Conservation (phyloP, 78 protist species). For the Pigoraptor vietnamica region DNA sequence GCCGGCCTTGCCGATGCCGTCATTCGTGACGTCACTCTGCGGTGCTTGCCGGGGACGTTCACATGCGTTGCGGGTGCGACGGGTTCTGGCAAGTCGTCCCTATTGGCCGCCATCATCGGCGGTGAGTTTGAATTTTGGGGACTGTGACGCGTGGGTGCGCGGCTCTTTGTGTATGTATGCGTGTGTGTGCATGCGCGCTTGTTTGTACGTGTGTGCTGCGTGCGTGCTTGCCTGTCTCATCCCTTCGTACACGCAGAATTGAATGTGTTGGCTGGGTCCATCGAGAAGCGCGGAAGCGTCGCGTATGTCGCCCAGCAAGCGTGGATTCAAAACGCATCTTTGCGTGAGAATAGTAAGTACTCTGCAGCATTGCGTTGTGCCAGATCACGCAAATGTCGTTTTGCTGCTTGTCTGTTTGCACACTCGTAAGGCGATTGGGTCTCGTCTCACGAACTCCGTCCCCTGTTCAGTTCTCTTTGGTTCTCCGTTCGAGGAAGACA, state of each 20-base stretch:
- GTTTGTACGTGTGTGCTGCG: too few species aligned
- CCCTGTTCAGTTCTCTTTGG: slow-evolving; percentile 90
- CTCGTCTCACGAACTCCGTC: too few species aligned
- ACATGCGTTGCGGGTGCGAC: slow-evolving; percentile 46
- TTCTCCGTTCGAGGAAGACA: slow-evolving; percentile 37
- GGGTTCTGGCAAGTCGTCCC: slow-evolving; percentile 72
- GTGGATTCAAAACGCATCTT: slow-evolving; percentile 83
- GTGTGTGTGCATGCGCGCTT: too few species aligned
- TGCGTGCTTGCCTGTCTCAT: background rate
- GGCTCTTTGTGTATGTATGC: background rate
- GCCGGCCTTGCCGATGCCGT: background rate
- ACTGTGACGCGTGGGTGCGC: background rate
- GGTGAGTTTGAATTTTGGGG: slow-evolving; percentile 2
- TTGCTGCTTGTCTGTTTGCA: too few species aligned
- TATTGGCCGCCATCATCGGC: slow-evolving; percentile 64
- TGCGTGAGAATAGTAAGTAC: slow-evolving; percentile 80
- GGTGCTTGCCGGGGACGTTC: slow-evolving; percentile 24
- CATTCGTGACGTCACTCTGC: background rate
- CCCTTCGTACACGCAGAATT: slow-evolving; percentile 62
- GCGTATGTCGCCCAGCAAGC: slow-evolving; percentile 37
- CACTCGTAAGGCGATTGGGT: too few species aligned
- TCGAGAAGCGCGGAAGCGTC: background rate
- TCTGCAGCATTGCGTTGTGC: too few species aligned
- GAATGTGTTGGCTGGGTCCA: background rate
- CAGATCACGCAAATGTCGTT: too few species aligned